Evolutionary conservation across 495 filamentous ascomycete species (phyloP), one percentile per base, ranked within the genome.

Genomic region (Ascodesmis nigricans): DNA sequence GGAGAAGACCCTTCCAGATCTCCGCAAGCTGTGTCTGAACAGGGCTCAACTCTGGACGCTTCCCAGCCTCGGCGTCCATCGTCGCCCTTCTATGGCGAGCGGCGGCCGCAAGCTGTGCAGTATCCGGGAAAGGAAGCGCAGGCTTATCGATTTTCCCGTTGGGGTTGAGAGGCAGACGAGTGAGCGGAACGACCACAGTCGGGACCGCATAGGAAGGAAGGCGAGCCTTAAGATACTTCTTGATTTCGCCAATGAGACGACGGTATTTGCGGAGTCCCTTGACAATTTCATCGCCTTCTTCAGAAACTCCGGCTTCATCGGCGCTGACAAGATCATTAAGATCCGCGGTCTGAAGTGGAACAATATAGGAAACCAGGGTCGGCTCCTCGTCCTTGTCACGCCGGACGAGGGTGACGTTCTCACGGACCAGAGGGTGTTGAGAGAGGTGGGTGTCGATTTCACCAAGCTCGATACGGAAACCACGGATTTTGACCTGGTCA

Each of bases 71-170:
- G 41, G 81, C 72, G 1, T 75, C 82, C 18, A 69, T 64, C 3
- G 57, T 53, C 17, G 29, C 32, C 16, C 18, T 38, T 9, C 37
- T 24, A 10, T 38, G 20, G 4, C 36, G 33, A 7, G 32, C 22
- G 3, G 57, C 64, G 15, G 64, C 60, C 5, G 55, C 47, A 7
- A 67, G 53, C 39, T 80, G 70, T 2, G 64, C 65, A 7, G 69
- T 71, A 52, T 84, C 78, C 0, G 87, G 87, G 67, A 91, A 93
- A 0, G 87, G 87, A 26, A 97, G 63, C 1, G 72, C 75, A 4
- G 80, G 80, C 55, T 75, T 80, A 50, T 97, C 87, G 29, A 91
- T 71, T 59, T 92, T 95, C 40, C 82, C 83, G 44, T 93, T 93
- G 9, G 84, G 84, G 55, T 91, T 93, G 18, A 95, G 60, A 0